These are phyloP conservation scores for Fusarium tanahbumbuense DNA, from an alignment of 2,329 filamentous ascomycete species.

Conservation along the genomic window DNA sequence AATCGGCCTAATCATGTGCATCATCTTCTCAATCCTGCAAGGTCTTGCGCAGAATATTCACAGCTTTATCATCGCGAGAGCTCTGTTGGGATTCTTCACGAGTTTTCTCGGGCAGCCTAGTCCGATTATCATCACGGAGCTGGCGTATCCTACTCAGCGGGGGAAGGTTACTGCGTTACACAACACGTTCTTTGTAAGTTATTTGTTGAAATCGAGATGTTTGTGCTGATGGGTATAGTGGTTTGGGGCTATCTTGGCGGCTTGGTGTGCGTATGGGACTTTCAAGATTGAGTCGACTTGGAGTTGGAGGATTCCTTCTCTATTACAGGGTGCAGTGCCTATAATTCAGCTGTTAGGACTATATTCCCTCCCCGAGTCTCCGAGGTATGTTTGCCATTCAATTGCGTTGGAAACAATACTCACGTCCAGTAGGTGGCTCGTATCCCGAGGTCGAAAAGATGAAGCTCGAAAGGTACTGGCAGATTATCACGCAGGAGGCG, in stretches of 20 bases:
- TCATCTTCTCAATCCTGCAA: neutral
- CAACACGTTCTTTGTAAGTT: neutral
- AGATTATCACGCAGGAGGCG: slow-evolving; percentile 63
- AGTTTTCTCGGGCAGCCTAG: neutral
- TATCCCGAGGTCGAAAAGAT: slow-evolving; percentile 49
- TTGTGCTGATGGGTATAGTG: too few relatives aligned
- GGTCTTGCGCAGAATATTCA: neutral
- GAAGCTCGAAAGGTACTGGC: slow-evolving; percentile 61
- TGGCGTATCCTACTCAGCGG: neutral
- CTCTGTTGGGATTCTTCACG: neutral
- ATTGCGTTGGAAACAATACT: too few relatives aligned
- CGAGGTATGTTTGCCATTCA: slow-evolving; percentile 36
- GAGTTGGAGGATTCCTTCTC: slow-evolving; percentile 29
- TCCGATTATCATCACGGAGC: neutral
- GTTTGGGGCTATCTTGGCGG: slow-evolving; percentile 24
- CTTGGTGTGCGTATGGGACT: slow-evolving; percentile 27
- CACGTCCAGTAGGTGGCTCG: slow-evolving; percentile 45
- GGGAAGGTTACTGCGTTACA: neutral
- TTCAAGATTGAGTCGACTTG: slow-evolving; percentile 25
- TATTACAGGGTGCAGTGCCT: slow-evolving; percentile 25
- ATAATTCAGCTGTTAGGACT: slow-evolving; percentile 17
- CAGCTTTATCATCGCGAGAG: neutral
- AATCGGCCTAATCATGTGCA: neutral
- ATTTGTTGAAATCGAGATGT: too few relatives aligned
- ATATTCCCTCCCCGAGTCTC: slow-evolving; percentile 54